Base-by-base conservation (phyloP, 164 flowering plant species). In the Nymphaea thermarum region DNA sequence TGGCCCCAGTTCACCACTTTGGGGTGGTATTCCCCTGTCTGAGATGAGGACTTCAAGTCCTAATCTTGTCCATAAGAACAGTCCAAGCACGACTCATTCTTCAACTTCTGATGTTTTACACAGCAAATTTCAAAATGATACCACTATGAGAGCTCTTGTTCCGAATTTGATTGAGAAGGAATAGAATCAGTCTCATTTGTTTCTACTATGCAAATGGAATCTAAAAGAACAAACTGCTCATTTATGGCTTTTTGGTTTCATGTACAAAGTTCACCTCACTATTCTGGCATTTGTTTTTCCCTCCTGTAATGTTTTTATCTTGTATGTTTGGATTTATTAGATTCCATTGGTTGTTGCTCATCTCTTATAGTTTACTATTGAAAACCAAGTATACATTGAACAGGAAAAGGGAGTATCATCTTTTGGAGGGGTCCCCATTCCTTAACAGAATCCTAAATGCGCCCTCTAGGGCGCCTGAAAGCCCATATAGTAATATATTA, bases 1-100 rank as follows among this genome's bases (percentile, higher is more conserved):
- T 1, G 44, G 74, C 60, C 71, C 73, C 45, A 71, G 75, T 60
- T 74, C 78, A 64, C 76, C 77, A 45, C 55, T 67, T 64, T 42
- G 66, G 69, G 67, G 25, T 61, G 63, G 73, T 57, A 64, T 73
- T 43, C 67, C 62, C 43, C 68, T 66, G 17, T 62, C 78, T 47
- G 67, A 65, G 44, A 67, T 57, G 18, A 71, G 70, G 17, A 63
- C 59, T 4, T 61, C 60, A 18, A 72, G 67, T 42, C 69, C 72
- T 8, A 51, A 51, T 51, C 57, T 8, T 51, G 12, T 15, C 14
- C 57, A 51, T 8, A 51, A 8, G 36, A 25, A 25, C 36, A 25
- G 36, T 25, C 36, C 36, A 25, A 25, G 36, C 36, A 25, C 36
- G 1, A 1, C 36, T 0, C 57, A 51, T 51, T 10, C 14, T 8